Evolutionary conservation across 2,329 filamentous ascomycete genomes (phyloP), one percentile per base, ranked within the genome.

Genomic region (Coleophoma eucalyptorum): DNA sequence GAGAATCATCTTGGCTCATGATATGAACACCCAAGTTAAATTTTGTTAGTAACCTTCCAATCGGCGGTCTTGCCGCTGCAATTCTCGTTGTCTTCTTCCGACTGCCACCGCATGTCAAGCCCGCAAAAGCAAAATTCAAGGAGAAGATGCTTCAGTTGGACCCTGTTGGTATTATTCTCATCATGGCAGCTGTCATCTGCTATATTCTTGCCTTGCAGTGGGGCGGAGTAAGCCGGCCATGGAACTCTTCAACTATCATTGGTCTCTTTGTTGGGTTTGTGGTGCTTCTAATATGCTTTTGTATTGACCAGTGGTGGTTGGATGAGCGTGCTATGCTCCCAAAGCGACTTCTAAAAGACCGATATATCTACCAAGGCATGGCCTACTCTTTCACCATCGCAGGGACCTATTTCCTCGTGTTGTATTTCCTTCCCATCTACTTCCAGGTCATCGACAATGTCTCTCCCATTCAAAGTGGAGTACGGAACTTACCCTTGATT

Each of bases 91-190:
- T 69, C 38, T 69, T 72, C 55, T 75, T 76, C 64, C 58, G 64
- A 53, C 66, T 67, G 41, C 72, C 67, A 32, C 60, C 53, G 19
- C 13, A 18, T 38, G 16, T 38, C 2, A 38, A 38, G 35, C 35
- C 35, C 6, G 4, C 35, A n/a, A 6, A 56, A 3, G 62, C 67
- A 1, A 58, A 68, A 3, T 53, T 72, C 5, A 53, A 57, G 5
- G 69, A 75, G 54, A 75, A 75, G 62, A 41, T 76, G 13, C 60
- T 68, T 2, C 71, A 77, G 56, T 69, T 78, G 64, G 76, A 78
- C 50, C 65, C 70, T 4, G 41, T 69, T 5, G 75, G 74, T 3
- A 65, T 69, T n/a, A 51, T 66, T 15, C 54, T 78, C 33, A 63
- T 77, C 41, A 70, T 77, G 67, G 65, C 64, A 57, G 58, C 64